phyloP scores from a whole-genome alignment of 2,329 filamentous ascomycete species.

The Nannizziopsis barbatae region DNA sequence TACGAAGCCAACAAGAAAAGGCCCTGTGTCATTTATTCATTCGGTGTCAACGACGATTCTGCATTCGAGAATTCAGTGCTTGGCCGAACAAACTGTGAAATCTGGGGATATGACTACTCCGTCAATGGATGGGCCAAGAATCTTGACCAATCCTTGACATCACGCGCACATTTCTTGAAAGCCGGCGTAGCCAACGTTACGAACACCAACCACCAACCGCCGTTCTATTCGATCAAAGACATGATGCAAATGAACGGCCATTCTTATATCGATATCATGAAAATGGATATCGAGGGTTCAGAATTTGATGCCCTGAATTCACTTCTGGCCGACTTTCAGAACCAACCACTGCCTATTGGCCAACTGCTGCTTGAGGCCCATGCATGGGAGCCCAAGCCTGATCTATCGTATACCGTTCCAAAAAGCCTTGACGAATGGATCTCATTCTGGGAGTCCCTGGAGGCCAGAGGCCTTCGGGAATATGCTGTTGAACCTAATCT shows the following conservation, averaged over 20 bases:
- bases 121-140: slow-evolving; percentile 26
- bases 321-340: slow-evolving; percentile 9
- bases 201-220: slow-evolving; percentile 11
- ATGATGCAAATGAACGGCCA: slow-evolving; percentile 13
- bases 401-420: slow-evolving; percentile 2
- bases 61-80: slow-evolving; percentile 29
- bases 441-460: slow-evolving; percentile 23
- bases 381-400: background rate
- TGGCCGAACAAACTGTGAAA: slow-evolving; percentile 28
- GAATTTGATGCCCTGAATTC: slow-evolving; percentile 11
- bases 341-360: slow-evolving; percentile 4
- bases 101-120: slow-evolving; percentile 34
- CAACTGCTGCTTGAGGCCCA: slow-evolving; percentile 9
- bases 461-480: slow-evolving; percentile 20
- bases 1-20: slow-evolving; percentile 22
- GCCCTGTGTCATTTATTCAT: slow-evolving; percentile 31
- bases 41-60: slow-evolving; percentile 31
- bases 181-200: slow-evolving; percentile 5
- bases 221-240: slow-evolving; percentile 14
- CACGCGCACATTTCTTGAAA: slow-evolving; percentile 17
- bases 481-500: slow-evolving; percentile 22
- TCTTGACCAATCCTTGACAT: slow-evolving; percentile 16
- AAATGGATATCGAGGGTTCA: slow-evolving; percentile 14
- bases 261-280: slow-evolving; percentile 14
- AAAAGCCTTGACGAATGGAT: slow-evolving; percentile 16